These are phyloP conservation scores for Lactarius hatsudake DNA, from an alignment of 768 basidiomycete genomes.

Conservation along the genomic window DNA sequence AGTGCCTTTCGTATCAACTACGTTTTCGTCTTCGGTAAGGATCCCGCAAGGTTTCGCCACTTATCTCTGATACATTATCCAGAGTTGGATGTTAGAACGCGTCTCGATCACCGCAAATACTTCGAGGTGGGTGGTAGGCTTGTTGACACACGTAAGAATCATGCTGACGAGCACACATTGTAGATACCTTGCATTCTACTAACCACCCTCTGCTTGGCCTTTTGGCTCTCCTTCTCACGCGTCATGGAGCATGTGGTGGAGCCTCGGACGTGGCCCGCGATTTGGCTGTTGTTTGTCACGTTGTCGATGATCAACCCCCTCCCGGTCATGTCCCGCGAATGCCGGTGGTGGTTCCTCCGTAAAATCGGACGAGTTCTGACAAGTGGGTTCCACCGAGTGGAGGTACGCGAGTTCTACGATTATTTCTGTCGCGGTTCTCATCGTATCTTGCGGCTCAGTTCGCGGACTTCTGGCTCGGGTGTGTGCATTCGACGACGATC, in stretches of 20 bases:
- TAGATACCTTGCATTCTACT: conserved; percentile 84
- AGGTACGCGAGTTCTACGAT: conserved; percentile 46
- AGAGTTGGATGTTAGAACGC: conserved; percentile 25
- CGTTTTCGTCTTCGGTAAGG: conserved; percentile 83
- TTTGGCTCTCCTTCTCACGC: conserved; percentile 78
- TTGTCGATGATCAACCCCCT: conserved; percentile 73
- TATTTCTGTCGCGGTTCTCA: background rate
- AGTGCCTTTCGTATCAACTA: conserved; percentile 79
- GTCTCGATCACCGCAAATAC: conserved; percentile 69
- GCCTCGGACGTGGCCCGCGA: conserved; percentile 75
- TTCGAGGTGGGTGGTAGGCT: conserved; percentile 48
- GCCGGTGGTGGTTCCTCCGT: conserved; percentile 80
- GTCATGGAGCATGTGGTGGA: conserved; percentile 52
- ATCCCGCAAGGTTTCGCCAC: background rate
- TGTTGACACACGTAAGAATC: background rate
- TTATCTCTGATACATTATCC: background rate
- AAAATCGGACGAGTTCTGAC: conserved; percentile 59
- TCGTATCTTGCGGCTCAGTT: conserved; percentile 45
- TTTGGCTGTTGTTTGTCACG: conserved; percentile 70
- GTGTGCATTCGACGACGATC: conserved; percentile 29
- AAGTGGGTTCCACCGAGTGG: conserved; percentile 70
- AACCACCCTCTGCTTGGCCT: conserved; percentile 68
- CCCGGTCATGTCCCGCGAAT: conserved; percentile 56
- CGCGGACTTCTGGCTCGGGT: conserved; percentile 90
- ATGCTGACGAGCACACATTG: background rate